phyloP scores from a whole-genome alignment of 2,329 filamentous ascomycete species.

The Coniochaeta sp. region DNA sequence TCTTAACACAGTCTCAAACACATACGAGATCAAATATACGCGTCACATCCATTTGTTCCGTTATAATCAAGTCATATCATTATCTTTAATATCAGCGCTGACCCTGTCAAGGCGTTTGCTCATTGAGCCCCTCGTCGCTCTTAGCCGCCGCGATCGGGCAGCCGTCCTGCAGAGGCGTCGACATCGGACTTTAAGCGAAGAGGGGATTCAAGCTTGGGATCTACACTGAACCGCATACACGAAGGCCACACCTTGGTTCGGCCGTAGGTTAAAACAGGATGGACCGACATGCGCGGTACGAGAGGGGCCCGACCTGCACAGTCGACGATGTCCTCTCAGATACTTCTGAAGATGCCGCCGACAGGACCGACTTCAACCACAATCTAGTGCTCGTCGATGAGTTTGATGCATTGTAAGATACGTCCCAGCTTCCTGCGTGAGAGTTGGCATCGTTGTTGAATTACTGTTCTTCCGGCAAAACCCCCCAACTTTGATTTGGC shows the following conservation, averaged over 20 bases:
- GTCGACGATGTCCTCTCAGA: not conserved
- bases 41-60: not conserved
- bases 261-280: not conserved
- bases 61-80: not conserved
- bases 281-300: not conserved
- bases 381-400: slow-evolving; percentile 40
- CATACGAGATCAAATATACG: not conserved
- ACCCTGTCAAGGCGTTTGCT: not conserved
- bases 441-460: not conserved
- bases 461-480: not conserved
- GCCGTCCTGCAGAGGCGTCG: not conserved
- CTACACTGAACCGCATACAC: not conserved
- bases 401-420: slow-evolving; percentile 45
- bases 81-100: not conserved
- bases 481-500: not conserved
- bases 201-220: not conserved
- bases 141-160: not conserved
- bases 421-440: not conserved
- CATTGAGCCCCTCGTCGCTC: not conserved
- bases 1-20: not conserved
- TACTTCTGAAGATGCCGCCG: not conserved
- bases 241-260: not conserved
- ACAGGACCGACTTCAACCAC: slow-evolving; percentile 25
- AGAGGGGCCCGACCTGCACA: not conserved
- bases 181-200: not conserved